phyloP scores from a whole-genome alignment of 139 green algal genomes.

The Zygnema cylindricum region DNA sequence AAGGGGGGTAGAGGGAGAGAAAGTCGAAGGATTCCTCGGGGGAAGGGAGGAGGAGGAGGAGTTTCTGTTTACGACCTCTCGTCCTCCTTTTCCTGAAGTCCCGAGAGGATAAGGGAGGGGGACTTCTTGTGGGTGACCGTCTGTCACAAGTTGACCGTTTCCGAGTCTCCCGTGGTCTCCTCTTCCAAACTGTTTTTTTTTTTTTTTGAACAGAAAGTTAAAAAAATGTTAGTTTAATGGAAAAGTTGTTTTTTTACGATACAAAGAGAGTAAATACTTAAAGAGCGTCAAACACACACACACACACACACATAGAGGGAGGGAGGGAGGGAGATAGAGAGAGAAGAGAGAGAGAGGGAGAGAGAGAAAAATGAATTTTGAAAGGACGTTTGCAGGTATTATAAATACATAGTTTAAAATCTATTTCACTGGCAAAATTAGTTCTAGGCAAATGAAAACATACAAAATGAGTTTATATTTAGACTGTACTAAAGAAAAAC shows the following conservation, averaged over 20 bases:
- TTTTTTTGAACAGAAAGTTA: no score
- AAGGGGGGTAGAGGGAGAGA: background rate
- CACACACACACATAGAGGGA: no score
- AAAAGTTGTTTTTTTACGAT: no score
- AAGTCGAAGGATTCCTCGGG: background rate
- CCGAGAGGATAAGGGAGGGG: background rate
- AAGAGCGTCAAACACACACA: no score
- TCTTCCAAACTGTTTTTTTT: slow-evolving; percentile 54
- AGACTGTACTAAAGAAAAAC: no score
- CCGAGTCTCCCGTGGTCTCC: slow-evolving; percentile 46
- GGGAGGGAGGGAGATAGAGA: slow-evolving; percentile 9
- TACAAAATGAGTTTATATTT: no score
- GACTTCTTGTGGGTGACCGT: slow-evolving; percentile 33
- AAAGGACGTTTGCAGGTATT: background rate
- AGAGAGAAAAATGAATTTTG: slow-evolving; percentile 12
- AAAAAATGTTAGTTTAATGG: no score
- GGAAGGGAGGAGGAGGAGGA: slow-evolving; percentile 6
- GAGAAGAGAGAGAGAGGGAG: background rate
- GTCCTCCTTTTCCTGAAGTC: background rate
- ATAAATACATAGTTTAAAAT: no score
- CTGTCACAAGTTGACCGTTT: slow-evolving; percentile 24
- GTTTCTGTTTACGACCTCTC: slow-evolving; percentile 15
- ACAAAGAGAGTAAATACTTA: no score
- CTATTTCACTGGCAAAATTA: no score
- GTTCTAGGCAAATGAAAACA: no score